Percentiles rank a stretch among this genome's conserved stretches.
phyloP scores from a whole-genome alignment of 345 rosid genomes.

The Camelina hispida region DNA sequence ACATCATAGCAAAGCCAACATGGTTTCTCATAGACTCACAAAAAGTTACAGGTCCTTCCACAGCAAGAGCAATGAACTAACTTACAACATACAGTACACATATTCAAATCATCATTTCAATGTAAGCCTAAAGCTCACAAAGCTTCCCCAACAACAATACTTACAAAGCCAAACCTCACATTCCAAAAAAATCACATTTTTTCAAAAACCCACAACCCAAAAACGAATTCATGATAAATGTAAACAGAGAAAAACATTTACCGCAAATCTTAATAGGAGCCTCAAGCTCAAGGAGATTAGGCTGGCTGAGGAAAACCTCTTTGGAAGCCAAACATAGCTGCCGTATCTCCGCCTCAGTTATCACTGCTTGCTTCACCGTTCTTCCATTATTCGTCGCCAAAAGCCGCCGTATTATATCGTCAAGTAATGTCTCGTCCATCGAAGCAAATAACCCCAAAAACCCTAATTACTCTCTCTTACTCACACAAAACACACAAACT shows the following conservation, averaged over 20 bases:
- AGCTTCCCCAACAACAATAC: not conserved
- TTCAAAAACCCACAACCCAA: slow-evolving; percentile 5
- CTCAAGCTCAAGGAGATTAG: slow-evolving; percentile 48
- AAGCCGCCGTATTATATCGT: slow-evolving; percentile 41
- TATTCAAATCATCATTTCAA: not conserved
- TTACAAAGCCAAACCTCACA: not conserved
- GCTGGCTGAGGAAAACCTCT: slow-evolving; percentile 46
- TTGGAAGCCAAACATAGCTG: slow-evolving; percentile 39
- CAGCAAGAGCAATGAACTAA: not conserved
- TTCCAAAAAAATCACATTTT: not conserved
- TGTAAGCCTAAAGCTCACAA: not conserved
- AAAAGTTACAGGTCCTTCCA: not conserved
- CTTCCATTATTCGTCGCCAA: slow-evolving; percentile 32
- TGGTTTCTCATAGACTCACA: not conserved
- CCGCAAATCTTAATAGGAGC: slow-evolving; percentile 49
- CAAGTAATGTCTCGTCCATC: slow-evolving; percentile 32
- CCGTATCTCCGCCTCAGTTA: slow-evolving; percentile 39
- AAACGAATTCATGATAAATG: not conserved
- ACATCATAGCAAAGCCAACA: not conserved
- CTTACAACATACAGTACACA: not conserved
- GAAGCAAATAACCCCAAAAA: not conserved
- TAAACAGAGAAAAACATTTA: not conserved
- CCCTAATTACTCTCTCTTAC: slow-evolving; percentile 1
- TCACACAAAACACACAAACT: not conserved
- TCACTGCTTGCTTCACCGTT: slow-evolving; percentile 25